phyloP scores from a whole-genome alignment of 1,139 yeast genomes.

The Protomyces pachydermus region DNA sequence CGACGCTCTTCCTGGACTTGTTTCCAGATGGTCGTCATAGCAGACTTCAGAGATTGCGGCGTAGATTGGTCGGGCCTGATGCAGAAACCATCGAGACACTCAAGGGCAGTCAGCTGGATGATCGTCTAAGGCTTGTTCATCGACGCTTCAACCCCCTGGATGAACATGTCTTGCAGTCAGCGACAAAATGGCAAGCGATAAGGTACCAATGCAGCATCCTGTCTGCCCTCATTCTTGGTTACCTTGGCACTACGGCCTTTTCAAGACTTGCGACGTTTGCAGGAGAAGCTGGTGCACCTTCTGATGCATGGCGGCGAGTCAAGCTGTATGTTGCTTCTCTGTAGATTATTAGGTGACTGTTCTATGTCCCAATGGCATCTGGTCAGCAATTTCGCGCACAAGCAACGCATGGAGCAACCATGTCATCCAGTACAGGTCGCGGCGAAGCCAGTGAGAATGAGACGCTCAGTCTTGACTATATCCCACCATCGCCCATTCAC shows the following conservation, averaged over 20 bases:
- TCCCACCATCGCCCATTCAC: background rate
- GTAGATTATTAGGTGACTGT: no score
- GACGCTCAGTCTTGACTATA: background rate
- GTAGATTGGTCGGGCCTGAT: background rate
- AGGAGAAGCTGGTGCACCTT: constrained; percentile 16
- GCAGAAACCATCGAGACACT: background rate
- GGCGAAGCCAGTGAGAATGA: background rate
- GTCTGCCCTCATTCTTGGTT: background rate
- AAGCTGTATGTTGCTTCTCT: background rate
- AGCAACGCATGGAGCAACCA: background rate
- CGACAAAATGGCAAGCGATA: background rate
- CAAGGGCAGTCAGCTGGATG: background rate
- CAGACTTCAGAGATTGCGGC: background rate
- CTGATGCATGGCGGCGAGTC: constrained; percentile 21
- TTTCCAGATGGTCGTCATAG: background rate
- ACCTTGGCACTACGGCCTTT: constrained; percentile 10
- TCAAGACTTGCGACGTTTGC: constrained; percentile 15
- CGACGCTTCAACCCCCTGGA: background rate
- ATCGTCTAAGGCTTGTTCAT: background rate
- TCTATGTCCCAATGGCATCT: no score
- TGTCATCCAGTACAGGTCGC: background rate
- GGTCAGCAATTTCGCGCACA: no score
- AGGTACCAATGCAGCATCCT: background rate
- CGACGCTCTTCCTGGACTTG: constrained; percentile 1
- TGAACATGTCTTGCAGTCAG: background rate